Evolutionary conservation across 2,329 filamentous ascomycete species (phyloP).

Genomic region (Colletotrichum plurivorum): DNA sequence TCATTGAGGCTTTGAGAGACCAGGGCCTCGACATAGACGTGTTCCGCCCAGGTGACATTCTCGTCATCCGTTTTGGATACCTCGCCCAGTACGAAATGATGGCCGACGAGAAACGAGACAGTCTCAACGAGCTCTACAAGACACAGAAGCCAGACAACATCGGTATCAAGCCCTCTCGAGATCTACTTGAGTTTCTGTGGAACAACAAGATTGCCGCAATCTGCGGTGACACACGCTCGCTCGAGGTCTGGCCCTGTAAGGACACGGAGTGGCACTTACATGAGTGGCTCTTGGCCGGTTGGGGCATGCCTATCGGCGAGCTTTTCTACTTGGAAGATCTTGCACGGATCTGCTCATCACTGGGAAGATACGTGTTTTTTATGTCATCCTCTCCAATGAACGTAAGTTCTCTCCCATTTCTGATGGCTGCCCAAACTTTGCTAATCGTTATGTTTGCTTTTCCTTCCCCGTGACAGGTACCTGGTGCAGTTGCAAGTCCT

Average conservation of each 20-base stretch:
- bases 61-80: conserved; percentile 44
- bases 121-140: conserved; percentile 40
- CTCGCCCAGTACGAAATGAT: conserved; percentile 42
- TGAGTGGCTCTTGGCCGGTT: conserved; percentile 41
- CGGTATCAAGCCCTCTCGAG: conserved; percentile 54
- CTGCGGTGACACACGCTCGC: conserved; percentile 50
- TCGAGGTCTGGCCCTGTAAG: conserved; percentile 55
- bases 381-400: conserved; percentile 41
- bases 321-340: conserved; percentile 42
- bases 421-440: no score
- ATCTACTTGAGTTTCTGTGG: conserved; percentile 59
- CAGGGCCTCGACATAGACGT: conserved; percentile 34
- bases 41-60: conserved; percentile 39
- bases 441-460: background rate
- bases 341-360: conserved; percentile 17
- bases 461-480: conserved; percentile 11
- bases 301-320: conserved; percentile 44
- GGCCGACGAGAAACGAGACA: conserved; percentile 31
- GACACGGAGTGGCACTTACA: conserved; percentile 43
- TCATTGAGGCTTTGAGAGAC: conserved; percentile 32
- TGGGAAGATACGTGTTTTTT: conserved; percentile 39
- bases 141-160: conserved; percentile 41
- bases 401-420: conserved; percentile 18
- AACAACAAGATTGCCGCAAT: conserved; percentile 57
- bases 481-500: conserved; percentile 35